Conservation (phyloP, 306 rosid species). For the Corylus americana region DNA sequence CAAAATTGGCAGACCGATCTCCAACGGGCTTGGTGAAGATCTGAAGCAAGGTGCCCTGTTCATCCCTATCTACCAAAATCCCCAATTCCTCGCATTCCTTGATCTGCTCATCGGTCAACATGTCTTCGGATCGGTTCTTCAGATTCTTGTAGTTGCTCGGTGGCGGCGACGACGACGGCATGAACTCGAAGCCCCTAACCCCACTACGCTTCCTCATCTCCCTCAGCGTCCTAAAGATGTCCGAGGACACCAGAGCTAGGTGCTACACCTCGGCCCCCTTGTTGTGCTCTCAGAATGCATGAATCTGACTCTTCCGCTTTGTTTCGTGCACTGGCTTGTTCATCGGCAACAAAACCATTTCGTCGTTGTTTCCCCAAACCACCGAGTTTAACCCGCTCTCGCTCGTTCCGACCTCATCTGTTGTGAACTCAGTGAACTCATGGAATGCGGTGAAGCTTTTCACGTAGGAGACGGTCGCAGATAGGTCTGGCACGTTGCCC, state of each 20-base stretch:
- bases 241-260: slow-evolving; percentile 54
- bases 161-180: slow-evolving; percentile 75
- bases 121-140: slow-evolving; percentile 68
- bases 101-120: slow-evolving; percentile 70
- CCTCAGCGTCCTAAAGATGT: slow-evolving; percentile 71
- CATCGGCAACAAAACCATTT: slow-evolving; percentile 71
- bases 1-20: slow-evolving; percentile 52
- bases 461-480: slow-evolving; percentile 46
- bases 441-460: slow-evolving; percentile 73
- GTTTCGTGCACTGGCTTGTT: slow-evolving; percentile 89
- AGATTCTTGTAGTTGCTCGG: slow-evolving; percentile 73
- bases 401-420: slow-evolving; percentile 85
- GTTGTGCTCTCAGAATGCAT: slow-evolving; percentile 88
- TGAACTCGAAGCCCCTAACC: slow-evolving; percentile 82
- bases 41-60: slow-evolving; percentile 89
- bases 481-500: slow-evolving; percentile 76
- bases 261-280: slow-evolving; percentile 91
- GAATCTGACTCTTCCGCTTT: slow-evolving; percentile 88
- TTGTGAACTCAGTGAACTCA: slow-evolving; percentile 93
- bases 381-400: slow-evolving; percentile 87
- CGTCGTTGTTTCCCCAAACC: slow-evolving; percentile 76
- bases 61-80: slow-evolving; percentile 84
- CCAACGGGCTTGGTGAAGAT: slow-evolving; percentile 94
- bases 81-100: slow-evolving; percentile 85
- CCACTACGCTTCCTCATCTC: slow-evolving; percentile 77